A percentile compares a stretch with the other conserved stretches of the same genome.
Evolutionary conservation across 805 yeast genomes (phyloP).

Genomic region (Brettanomyces naardenensis): DNA sequence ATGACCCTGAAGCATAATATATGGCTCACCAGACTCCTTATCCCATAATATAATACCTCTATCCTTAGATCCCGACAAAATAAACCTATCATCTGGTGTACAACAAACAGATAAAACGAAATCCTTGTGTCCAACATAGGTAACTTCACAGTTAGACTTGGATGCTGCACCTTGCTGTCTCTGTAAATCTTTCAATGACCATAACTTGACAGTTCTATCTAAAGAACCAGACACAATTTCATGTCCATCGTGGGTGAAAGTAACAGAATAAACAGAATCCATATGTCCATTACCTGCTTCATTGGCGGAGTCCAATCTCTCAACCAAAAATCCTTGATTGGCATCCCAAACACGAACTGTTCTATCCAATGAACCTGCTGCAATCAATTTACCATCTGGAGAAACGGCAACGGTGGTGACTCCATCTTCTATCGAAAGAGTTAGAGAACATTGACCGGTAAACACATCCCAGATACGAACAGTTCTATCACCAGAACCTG

Average conservation of each 20-base stretch:
- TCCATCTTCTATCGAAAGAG: constrained; percentile 91
- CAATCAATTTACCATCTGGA: constrained; percentile 88
- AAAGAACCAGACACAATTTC: constrained; percentile 92
- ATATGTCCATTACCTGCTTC: constrained; percentile 89
- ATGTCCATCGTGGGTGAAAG: constrained; percentile 84
- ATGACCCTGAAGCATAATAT: constrained; percentile 94
- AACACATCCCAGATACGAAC: constrained; percentile 95
- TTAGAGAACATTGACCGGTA: constrained; percentile 80
- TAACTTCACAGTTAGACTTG: constrained; percentile 69
- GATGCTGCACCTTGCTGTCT: constrained; percentile 33
- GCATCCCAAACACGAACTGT: constrained; percentile 97
- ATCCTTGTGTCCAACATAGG: constrained; percentile 94
- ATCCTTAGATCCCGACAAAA: constrained; percentile 91
- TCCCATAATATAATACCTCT: constrained; percentile 98
- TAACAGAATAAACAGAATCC: constrained; percentile 92
- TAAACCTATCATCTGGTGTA: constrained; percentile 87
- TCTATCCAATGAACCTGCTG: constrained; percentile 94
- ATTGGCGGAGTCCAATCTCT: constrained; percentile 83
- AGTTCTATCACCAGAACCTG: constrained; percentile 95
- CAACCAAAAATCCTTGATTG: constrained; percentile 82
- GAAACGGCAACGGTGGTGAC: constrained; percentile 97
- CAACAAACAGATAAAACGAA: constrained; percentile 91
- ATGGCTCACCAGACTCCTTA: constrained; percentile 81
- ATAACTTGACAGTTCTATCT: constrained; percentile 90
- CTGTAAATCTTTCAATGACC: constrained; percentile 70